phyloP scores from a whole-genome alignment of 345 rosid species.

The Rhodamnia argentea region DNA sequence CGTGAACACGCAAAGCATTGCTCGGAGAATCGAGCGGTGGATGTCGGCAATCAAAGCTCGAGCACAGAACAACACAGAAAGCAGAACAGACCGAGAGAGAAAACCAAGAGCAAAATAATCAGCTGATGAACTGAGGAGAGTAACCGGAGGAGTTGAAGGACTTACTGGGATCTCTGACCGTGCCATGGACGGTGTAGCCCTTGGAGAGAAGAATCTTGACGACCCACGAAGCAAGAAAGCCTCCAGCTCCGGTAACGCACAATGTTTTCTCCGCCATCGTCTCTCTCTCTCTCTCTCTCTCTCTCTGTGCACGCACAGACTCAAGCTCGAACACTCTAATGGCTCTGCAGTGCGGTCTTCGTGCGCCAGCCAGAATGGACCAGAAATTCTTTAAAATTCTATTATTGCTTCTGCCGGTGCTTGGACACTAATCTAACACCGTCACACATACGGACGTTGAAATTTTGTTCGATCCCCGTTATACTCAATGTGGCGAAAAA shows the following conservation, averaged over 20 bases:
- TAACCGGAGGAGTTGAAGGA: background rate
- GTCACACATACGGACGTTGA: background rate
- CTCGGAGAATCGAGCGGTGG: background rate
- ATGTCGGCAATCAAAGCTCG: background rate
- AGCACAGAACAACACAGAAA: background rate
- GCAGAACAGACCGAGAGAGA: no score
- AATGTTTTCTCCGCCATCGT: background rate
- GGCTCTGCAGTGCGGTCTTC: background rate
- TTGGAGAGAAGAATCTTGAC: slow-evolving; percentile 13
- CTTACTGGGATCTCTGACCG: slow-evolving; percentile 12
- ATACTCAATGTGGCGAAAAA: no score
- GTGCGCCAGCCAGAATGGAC: background rate
- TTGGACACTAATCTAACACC: background rate
- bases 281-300: no score
- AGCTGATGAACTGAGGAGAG: background rate
- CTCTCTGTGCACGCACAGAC: background rate
- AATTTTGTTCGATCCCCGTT: no score
- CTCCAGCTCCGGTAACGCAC: slow-evolving; percentile 19
- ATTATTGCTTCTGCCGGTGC: no score
- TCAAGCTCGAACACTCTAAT: background rate
- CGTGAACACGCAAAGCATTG: background rate
- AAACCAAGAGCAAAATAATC: background rate
- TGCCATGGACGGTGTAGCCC: slow-evolving; percentile 18
- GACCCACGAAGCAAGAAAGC: slow-evolving; percentile 17
- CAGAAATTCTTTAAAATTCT: background rate